Evolutionary conservation across 306 rosid genomes (phyloP), one percentile per base, ranked within the genome.

Genomic region (Corylus avellana): DNA sequence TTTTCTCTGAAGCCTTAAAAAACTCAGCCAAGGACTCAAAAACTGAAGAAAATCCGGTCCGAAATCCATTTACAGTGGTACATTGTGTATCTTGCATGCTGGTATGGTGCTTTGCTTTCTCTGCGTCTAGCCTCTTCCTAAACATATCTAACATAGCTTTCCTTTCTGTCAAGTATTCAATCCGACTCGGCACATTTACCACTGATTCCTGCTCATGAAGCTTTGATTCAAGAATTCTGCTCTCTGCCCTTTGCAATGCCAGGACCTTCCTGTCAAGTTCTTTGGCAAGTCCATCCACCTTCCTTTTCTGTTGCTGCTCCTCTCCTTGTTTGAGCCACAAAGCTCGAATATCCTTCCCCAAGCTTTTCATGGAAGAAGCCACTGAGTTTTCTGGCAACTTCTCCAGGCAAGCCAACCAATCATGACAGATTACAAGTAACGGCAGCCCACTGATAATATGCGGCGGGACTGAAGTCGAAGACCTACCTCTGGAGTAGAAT

Each of bases 241-340:
- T 80, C 78, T 90, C 90, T 37, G 79, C 80, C 85, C 86, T 86
- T 78, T 88, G 80, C 35, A 88, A 85, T 27, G 89, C 90, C 16
- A 76, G 64, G 74, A 49, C 56, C 77, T 83, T 89, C 79, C 86
- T 82, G 59, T 91, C 94, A 2, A 92, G 90, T 22, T 89, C 90
- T 77, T 90, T 91, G 17, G 87, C 88, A 49, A 92, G 54, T 73
- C 83, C 78, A 6, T 91, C 97, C 66, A 92, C 95, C 86, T 78
- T 92, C 90, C 97, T 83, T 70, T 91, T 95, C 70, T 92, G 98
- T 42, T 86, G 90, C 80, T 86, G 97, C 84, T 95, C 98, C 74
- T 91, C 90, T 39, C 89, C 88, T 84, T 95, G 98, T 57, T 90
- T 93, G 77, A 17, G 69, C 90, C 85, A 84, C 55, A 95, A 78